These are phyloP conservation scores for Gaertneriomyces sp. DNA, from an alignment of 192 early-diverging fungal genomes.

Conservation along the genomic window DNA sequence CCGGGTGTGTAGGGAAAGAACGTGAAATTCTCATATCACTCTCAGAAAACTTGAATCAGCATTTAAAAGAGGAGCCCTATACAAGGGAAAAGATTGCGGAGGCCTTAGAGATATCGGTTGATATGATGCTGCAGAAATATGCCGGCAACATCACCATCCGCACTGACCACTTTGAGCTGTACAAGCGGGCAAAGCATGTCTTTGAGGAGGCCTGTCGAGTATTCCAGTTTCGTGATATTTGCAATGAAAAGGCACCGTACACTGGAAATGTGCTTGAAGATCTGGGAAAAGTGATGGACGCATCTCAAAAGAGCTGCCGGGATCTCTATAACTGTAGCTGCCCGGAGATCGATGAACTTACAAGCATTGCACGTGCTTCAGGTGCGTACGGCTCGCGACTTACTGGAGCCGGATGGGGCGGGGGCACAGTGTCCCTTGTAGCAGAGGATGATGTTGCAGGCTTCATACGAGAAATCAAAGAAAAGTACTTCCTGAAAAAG, in stretches of 20 bases:
- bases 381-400: slow-evolving; percentile 81
- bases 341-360: slow-evolving; percentile 78
- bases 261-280: slow-evolving; percentile 36
- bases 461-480: slow-evolving; percentile 63
- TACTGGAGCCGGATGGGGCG: slow-evolving; percentile 94
- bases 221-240: slow-evolving; percentile 62
- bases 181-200: slow-evolving; percentile 79
- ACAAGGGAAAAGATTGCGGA: slow-evolving; percentile 32
- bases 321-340: slow-evolving; percentile 81
- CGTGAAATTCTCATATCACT: slow-evolving; percentile 11
- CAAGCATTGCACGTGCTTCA: slow-evolving; percentile 32
- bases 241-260: slow-evolving; percentile 35
- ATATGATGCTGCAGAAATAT: slow-evolving; percentile 35
- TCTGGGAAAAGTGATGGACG: slow-evolving; percentile 86
- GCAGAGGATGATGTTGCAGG: slow-evolving; percentile 52
- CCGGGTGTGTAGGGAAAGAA: slow-evolving; percentile 4
- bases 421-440: slow-evolving; percentile 80
- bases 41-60: slow-evolving; percentile 12
- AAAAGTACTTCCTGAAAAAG: slow-evolving; percentile 53
- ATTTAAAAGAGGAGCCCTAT: slow-evolving; percentile 30
- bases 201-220: slow-evolving; percentile 78
- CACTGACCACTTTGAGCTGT: slow-evolving; percentile 67
- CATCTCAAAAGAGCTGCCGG: slow-evolving; percentile 78
- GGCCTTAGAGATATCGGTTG: slow-evolving; percentile 25
- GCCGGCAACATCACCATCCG: slow-evolving; percentile 53